Base-by-base conservation (phyloP, 2,329 filamentous ascomycete species). In the Furcasterigmium furcatum region DNA sequence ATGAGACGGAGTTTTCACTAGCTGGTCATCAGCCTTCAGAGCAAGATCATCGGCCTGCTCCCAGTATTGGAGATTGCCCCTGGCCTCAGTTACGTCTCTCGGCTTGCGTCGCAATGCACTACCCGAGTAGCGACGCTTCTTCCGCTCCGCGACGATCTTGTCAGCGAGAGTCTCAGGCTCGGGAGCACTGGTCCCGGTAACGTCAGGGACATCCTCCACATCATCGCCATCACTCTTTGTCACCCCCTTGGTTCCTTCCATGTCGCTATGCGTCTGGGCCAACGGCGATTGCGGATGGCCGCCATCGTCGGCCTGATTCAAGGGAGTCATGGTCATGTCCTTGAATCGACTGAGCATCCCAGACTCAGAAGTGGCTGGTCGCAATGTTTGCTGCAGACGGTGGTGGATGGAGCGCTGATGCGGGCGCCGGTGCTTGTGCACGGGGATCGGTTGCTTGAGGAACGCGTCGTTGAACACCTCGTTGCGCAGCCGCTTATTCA, bases 381-480 rank as follows among this genome's bases (percentile, higher is more conserved):
- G 67, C 40, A 76, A 56, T 5, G 73, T 58, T 6, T 72, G 64
- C 49, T 74, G 72, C 41, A 76, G 52, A 16, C 49, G 42, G 19
- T 52, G 74, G 24, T 85, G 77, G 27, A 91, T 72, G 12, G 80
- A 76, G 45, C 87, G 77, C 57, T 87, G 82, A 35, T 84, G 80
- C 49, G 87, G 86, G 50, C 81, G 79, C 25, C 86, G 84, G 49
- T 91, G 85, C 50, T 87, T 85, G 55, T 91, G 88, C 56, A 85
- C 71, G n/a, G 88, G 85, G 49, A 96, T 87, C 0, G 87, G 84
- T 44, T 91, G 87, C 48, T 91, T 89, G 36, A 90, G 73, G 58
- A 96, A 96, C 0, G 92, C 92, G 61, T 96, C 91, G 32, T 91
- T 88, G 59, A 96, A 86, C 1, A 96, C 91, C 63, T 95, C 89